Base-by-base conservation (phyloP, 2,329 filamentous ascomycete genomes). In the Fusarium ramigenum region DNA sequence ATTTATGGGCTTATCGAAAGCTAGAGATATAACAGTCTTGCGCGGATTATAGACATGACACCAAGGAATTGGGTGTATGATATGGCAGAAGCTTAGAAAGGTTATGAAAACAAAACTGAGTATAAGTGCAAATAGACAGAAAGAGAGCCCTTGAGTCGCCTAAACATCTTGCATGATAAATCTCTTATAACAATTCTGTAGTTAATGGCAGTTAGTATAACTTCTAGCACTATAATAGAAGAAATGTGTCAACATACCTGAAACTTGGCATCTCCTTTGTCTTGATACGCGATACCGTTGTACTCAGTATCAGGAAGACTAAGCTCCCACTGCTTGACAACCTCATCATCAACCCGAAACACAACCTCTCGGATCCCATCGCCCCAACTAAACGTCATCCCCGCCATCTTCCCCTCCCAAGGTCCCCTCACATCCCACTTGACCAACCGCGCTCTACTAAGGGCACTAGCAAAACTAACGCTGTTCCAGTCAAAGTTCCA, bases 41-140 rank as follows among this genome's bases (percentile, higher is more conserved):
- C 9, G 9, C 4, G 2, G 14, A 32, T 15, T 23, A 50, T 5
- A 12, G 5, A 18, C 23, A 7, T 0, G 11, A 15, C 10, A 21
- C 5, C 0, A 28, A 15, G 9, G 4, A 21, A 9, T 18, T n/a
- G 8, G 7, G 1, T 1, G 9, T 14, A 0, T 18, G 6, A n/a
- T 7, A 16, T 11, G 1, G 25, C 6, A 8, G 25, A 21, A 4
- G 9, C 15, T 15, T 12, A 19, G 3, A 9, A 44, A 6, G 4
- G 8, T 4, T 12, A 4, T 44, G 7, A 19, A 25, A 25, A 25
- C 0, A 25, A 44, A 18, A 25, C 3, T 25, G 8, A 19, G 1
- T 1, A 9, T 1, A 44, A 25, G 23, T 25, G 5, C 5, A 14
- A 25, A 16, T 7, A 19, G 15, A 19, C 7, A 28, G 5, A 6